Evolutionary conservation across 2,329 filamentous ascomycete genomes (phyloP).

Genomic region (Graphilbum ipis-grandicollis): DNA sequence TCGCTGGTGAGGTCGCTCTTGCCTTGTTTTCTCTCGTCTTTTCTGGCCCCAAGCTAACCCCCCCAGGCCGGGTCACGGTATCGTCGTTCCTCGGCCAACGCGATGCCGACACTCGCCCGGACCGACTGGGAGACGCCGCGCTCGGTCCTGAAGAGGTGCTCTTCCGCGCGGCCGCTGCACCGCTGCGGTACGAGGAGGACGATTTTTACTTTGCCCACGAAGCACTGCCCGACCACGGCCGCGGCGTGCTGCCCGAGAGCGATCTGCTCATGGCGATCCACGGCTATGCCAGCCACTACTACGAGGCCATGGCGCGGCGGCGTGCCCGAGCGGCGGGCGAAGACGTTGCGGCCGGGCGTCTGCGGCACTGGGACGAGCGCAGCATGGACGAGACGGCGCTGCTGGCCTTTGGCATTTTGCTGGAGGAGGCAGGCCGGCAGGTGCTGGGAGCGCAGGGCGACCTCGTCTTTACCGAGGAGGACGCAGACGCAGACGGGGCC

Average conservation of each 20-base stretch:
- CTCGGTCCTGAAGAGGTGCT: conserved; percentile 55
- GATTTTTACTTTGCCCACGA: conserved; percentile 55
- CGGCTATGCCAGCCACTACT: conserved; percentile 49
- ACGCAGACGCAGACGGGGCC: not conserved
- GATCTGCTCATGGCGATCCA: conserved; percentile 55
- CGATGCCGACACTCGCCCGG: too few relatives aligned
- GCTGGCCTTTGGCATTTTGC: conserved; percentile 54
- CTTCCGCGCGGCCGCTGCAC: conserved; percentile 47
- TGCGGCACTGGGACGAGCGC: conserved; percentile 25
- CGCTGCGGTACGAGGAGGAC: conserved; percentile 49
- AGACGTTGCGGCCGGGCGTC: not conserved
- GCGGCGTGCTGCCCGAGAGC: conserved; percentile 42
- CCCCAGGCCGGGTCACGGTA: conserved; percentile 20
- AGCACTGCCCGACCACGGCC: conserved; percentile 27
- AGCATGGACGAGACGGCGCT: conserved; percentile 68
- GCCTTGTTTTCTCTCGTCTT: not conserved
- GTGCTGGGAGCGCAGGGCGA: conserved; percentile 48
- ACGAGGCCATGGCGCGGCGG: conserved; percentile 22
- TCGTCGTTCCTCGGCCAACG: conserved; percentile 13
- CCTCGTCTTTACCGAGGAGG: conserved; percentile 49
- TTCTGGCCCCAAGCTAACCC: not conserved
- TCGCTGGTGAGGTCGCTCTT: conserved; percentile 37
- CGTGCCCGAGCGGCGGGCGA: not conserved
- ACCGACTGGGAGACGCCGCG: conserved; percentile 15
- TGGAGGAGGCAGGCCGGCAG: conserved; percentile 52